Conservation (phyloP, 1,284 basidiomycete genomes). For the Microbotryomycetes sp. region DNA sequence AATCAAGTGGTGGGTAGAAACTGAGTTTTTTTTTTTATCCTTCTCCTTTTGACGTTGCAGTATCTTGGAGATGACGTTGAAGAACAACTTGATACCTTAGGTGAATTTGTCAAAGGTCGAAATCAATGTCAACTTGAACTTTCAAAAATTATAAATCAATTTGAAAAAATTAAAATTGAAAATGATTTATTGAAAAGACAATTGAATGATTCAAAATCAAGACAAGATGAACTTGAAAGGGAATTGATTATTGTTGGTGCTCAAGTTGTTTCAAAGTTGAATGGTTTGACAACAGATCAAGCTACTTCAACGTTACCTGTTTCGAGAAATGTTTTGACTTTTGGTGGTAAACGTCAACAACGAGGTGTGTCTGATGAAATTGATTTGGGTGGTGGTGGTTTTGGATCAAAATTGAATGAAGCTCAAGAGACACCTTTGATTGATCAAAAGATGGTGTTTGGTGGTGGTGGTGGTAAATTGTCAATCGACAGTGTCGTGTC, state of each 20-base stretch:
- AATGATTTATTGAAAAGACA: neutral
- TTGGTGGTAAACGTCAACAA: no score
- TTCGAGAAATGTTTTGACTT: no score
- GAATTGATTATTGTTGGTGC: constrained; percentile 14
- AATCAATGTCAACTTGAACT: constrained; percentile 15
- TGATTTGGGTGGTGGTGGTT: neutral
- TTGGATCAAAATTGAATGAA: neutral
- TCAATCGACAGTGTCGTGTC: neutral
- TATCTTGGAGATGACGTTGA: constrained; percentile 13
- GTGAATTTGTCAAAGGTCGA: constrained; percentile 7
- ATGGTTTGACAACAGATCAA: neutral
- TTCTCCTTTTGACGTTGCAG: neutral
- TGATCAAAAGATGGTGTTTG: neutral
- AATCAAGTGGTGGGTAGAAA: neutral
- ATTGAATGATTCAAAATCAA: neutral
- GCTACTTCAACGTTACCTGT: neutral
- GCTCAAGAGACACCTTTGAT: neutral
- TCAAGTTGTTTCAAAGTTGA: neutral
- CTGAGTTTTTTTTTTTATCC: no score
- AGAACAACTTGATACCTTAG: constrained; percentile 6
- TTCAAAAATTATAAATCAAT: constrained; percentile 5
- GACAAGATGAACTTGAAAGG: constrained; percentile 12
- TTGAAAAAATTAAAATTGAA: constrained; percentile 4
- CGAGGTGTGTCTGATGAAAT: neutral
- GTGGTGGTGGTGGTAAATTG: neutral